Evolutionary conservation across 768 basidiomycete species (phyloP).

Genomic region (Auricularia heimuer): DNA sequence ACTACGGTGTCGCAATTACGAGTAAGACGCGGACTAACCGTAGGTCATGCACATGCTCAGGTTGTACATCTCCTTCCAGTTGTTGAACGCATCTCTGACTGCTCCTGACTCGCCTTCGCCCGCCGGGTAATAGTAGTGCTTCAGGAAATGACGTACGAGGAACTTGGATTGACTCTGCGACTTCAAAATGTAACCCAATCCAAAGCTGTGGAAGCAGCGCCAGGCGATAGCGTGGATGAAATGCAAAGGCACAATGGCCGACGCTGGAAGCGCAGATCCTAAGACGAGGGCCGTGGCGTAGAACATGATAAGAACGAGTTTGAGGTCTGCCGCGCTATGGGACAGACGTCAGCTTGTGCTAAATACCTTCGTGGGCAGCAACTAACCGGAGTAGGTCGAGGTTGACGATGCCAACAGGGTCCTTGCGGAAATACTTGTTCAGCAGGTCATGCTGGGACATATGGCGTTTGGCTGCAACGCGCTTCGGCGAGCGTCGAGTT

Average conservation of each 20-base stretch:
- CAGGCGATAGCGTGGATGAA: slow-evolving; percentile 77
- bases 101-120: slow-evolving; percentile 64
- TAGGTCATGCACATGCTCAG: slow-evolving; percentile 92
- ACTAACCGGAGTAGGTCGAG: slow-evolving; percentile 77
- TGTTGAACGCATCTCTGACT: slow-evolving; percentile 85
- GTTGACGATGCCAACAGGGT: slow-evolving; percentile 70
- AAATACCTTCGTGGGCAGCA: background rate
- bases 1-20: no score
- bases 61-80: slow-evolving; percentile 93
- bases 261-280: slow-evolving; percentile 42
- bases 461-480: slow-evolving; percentile 13
- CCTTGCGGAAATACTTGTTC: slow-evolving; percentile 83
- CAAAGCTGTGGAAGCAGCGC: slow-evolving; percentile 82
- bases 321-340: slow-evolving; percentile 71
- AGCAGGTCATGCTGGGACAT: slow-evolving; percentile 80
- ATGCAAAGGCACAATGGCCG: slow-evolving; percentile 50
- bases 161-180: slow-evolving; percentile 83
- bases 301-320: slow-evolving; percentile 61
- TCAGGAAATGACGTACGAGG: slow-evolving; percentile 86
- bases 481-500: background rate
- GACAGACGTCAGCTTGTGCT: slow-evolving; percentile 4
- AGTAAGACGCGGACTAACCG: slow-evolving; percentile 38
- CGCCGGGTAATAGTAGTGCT: slow-evolving; percentile 83
- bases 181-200: slow-evolving; percentile 71
- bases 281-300: slow-evolving; percentile 46